Percentiles rank a stretch among this genome's conserved stretches.
phyloP scores from a whole-genome alignment of 306 rosid species.

The Trifolium pratense region DNA sequence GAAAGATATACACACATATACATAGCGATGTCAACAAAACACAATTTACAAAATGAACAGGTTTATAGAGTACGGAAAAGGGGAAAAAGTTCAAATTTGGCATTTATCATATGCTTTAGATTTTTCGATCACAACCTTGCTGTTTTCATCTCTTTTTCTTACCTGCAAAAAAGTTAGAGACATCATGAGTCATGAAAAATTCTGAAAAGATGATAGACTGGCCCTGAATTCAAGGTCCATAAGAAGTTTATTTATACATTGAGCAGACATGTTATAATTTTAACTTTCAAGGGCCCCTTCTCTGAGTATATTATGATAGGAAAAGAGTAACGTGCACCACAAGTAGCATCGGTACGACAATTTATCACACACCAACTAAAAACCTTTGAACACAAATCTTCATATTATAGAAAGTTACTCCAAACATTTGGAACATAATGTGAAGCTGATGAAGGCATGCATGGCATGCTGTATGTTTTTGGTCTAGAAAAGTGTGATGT shows the following conservation, averaged over 20 bases:
- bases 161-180: slow-evolving; percentile 54
- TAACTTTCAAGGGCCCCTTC: slow-evolving; percentile 7
- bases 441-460: slow-evolving; percentile 20
- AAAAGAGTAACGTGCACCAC: slow-evolving; percentile 8
- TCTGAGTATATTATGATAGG: neutral
- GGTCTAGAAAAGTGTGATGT: neutral
- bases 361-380: slow-evolving; percentile 18
- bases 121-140: slow-evolving; percentile 65
- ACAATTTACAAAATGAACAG: slow-evolving; percentile 28
- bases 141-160: slow-evolving; percentile 59
- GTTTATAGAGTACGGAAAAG: slow-evolving; percentile 20
- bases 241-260: slow-evolving; percentile 14
- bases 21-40: slow-evolving; percentile 20
- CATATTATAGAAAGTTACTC: slow-evolving; percentile 22
- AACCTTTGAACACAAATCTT: slow-evolving; percentile 6
- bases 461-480: neutral
- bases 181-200: slow-evolving; percentile 28
- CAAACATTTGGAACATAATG: slow-evolving; percentile 21
- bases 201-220: slow-evolving; percentile 29
- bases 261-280: slow-evolving; percentile 1
- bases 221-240: slow-evolving; percentile 9
- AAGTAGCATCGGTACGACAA: neutral
- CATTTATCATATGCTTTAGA: slow-evolving; percentile 64
- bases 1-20: slow-evolving; percentile 6
- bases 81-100: slow-evolving; percentile 32